Base-by-base conservation (phyloP, 768 basidiomycete genomes). In the Xanthoconium purpureum region DNA sequence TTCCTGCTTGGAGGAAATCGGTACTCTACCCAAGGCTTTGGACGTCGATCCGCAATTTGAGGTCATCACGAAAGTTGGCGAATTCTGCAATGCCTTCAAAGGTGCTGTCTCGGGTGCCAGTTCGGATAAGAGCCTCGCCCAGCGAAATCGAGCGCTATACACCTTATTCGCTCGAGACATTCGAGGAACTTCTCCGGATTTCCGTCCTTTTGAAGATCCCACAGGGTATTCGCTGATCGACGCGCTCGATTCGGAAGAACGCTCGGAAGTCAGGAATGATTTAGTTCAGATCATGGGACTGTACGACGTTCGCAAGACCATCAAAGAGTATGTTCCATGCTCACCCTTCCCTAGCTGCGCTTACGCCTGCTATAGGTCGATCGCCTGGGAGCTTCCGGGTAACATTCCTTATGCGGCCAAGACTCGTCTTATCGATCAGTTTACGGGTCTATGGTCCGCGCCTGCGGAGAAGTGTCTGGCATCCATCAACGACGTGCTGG, bases 31-130 rank as follows among this genome's bases (percentile, higher is more conserved):
- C 0, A 59, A 66, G 0, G 68, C 68, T 0, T 62, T 75, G 12
- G 66, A 65, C 3, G 59, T 57, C 9, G 76, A 83, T 32, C 76
- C 82, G 0, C 67, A 75, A 3, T 73, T 77, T 2, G 80, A 83
- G 58, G 71, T 86, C 1, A 69, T 80, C 3, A 62, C 65, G 5
- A 74, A 74, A 10, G 69, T 84, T 39, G 77, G 69, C 0, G 62
- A 61, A 0, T 85, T 87, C 55, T 81, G 77, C 52, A 62, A 68
- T 18, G 76, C 69, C 3, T 70, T 79, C 43, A 68, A 62, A 20
- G 59, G 62, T 3, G 58, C 57, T 1, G 73, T 78, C 20, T 60
- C 66, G 6, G 80, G 77, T 2, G 52, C 57, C 6, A 59, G 65
- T 37, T 63, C 69, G 5, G 61, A 73, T 55, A 77, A 78, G 62